Evolutionary conservation across 257 asterid species (phyloP).

Genomic region (Henckelia pumila): DNA sequence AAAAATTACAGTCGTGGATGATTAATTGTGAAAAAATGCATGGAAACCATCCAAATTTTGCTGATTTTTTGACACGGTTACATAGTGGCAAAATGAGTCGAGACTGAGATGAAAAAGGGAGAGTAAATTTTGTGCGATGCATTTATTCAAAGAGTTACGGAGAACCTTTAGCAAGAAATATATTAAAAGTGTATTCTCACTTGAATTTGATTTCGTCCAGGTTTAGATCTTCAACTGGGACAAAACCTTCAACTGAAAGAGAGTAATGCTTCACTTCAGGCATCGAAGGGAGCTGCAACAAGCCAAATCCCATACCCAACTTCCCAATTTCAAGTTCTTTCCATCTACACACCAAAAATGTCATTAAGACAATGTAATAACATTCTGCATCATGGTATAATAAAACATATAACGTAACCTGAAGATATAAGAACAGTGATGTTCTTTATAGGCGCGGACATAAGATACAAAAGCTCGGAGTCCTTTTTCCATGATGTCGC

Average conservation of each 20-base stretch:
- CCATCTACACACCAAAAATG: constrained; percentile 51
- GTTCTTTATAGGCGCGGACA: constrained; percentile 93
- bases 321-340: constrained; percentile 96
- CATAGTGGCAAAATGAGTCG: neutral
- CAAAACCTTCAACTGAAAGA: constrained; percentile 75
- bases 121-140: neutral
- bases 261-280: constrained; percentile 84
- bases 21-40: too few relatives aligned
- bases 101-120: neutral
- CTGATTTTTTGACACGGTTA: neutral
- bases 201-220: constrained; percentile 75
- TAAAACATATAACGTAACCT: constrained; percentile 37
- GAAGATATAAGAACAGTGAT: constrained; percentile 78
- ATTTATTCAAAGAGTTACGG: neutral
- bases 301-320: constrained; percentile 90
- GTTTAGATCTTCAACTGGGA: constrained; percentile 61
- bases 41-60: neutral
- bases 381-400: constrained; percentile 12
- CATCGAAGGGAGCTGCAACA: constrained; percentile 86
- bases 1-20: too few relatives aligned
- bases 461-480: constrained; percentile 86
- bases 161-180: neutral
- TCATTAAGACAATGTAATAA: constrained; percentile 8
- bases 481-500: constrained; percentile 97
- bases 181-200: constrained; percentile 39